Evolutionary conservation across 257 asterid species (phyloP).

Genomic region (Fraxinus pennsylvanica): DNA sequence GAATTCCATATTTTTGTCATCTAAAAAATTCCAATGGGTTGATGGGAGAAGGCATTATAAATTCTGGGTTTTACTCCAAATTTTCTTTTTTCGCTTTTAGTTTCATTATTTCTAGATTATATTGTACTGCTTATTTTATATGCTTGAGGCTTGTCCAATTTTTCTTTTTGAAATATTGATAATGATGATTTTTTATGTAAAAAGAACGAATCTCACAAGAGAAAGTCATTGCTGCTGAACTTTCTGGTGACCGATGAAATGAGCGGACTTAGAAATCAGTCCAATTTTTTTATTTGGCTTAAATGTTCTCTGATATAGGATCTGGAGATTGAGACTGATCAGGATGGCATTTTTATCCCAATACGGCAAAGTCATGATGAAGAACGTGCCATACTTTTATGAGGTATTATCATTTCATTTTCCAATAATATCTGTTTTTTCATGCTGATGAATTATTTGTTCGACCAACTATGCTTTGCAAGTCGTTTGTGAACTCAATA

Average conservation of each 20-base stretch:
- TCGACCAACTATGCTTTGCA: neutral
- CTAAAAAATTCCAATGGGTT: neutral
- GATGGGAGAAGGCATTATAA: neutral
- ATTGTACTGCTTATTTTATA: neutral
- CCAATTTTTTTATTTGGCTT: neutral
- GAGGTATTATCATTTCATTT: slow-evolving; percentile 23
- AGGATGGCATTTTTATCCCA: slow-evolving; percentile 11
- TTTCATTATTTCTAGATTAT: neutral
- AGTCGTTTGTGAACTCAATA: neutral
- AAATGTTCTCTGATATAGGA: slow-evolving; percentile 9
- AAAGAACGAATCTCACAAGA: neutral
- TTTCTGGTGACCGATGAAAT: neutral
- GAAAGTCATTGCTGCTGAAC: neutral
- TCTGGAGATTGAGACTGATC: slow-evolving; percentile 7
- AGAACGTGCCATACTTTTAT: neutral
- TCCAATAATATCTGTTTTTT: slow-evolving; percentile 11
- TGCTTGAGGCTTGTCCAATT: neutral
- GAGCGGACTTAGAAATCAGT: neutral
- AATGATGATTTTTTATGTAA: neutral
- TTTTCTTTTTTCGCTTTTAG: neutral
- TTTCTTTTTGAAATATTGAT: neutral
- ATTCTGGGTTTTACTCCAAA: neutral
- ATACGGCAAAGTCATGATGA: slow-evolving; percentile 7
- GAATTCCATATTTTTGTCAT: neutral
- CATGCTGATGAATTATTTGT: slow-evolving; percentile 7